Evolutionary conservation across 768 basidiomycete species (phyloP).

Genomic region (Chiua virens): DNA sequence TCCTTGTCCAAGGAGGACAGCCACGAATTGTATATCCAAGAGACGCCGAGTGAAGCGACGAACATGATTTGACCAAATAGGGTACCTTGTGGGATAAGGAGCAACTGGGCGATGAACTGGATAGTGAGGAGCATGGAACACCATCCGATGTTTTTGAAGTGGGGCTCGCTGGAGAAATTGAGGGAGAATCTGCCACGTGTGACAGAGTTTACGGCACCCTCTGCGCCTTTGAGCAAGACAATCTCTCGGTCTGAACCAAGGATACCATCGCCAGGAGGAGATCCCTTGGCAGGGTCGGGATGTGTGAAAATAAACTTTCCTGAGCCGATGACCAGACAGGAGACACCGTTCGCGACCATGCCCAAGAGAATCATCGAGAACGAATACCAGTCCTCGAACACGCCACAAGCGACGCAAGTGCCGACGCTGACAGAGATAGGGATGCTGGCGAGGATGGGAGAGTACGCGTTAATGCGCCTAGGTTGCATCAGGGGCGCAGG

Average conservation of each 20-base stretch:
- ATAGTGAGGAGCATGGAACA: slow-evolving; percentile 32
- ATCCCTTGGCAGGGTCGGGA: slow-evolving; percentile 23
- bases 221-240: slow-evolving; percentile 29
- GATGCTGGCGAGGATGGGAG: slow-evolving; percentile 28
- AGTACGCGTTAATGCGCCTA: slow-evolving; percentile 17
- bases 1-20: slow-evolving; percentile 39
- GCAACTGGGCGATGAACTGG: slow-evolving; percentile 36
- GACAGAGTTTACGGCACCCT: slow-evolving; percentile 31
- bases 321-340: slow-evolving; percentile 35
- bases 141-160: slow-evolving; percentile 29
- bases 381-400: slow-evolving; percentile 33
- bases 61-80: slow-evolving; percentile 39
- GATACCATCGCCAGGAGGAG: slow-evolving; percentile 33
- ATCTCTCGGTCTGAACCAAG: slow-evolving; percentile 23
- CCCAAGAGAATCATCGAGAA: slow-evolving; percentile 37
- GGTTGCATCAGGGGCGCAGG: slow-evolving; percentile 20
- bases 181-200: slow-evolving; percentile 34
- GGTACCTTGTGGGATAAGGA: slow-evolving; percentile 33
- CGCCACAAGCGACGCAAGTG: slow-evolving; percentile 27
- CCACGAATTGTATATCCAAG: slow-evolving; percentile 37
- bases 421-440: slow-evolving; percentile 32
- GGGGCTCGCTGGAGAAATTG: slow-evolving; percentile 24
- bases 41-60: slow-evolving; percentile 31
- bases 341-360: slow-evolving; percentile 30
- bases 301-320: slow-evolving; percentile 29